Evolutionary conservation across 2,329 filamentous ascomycete species (phyloP), one percentile per base, ranked within the genome.

Genomic region (Penicillium sclerotiorum): DNA sequence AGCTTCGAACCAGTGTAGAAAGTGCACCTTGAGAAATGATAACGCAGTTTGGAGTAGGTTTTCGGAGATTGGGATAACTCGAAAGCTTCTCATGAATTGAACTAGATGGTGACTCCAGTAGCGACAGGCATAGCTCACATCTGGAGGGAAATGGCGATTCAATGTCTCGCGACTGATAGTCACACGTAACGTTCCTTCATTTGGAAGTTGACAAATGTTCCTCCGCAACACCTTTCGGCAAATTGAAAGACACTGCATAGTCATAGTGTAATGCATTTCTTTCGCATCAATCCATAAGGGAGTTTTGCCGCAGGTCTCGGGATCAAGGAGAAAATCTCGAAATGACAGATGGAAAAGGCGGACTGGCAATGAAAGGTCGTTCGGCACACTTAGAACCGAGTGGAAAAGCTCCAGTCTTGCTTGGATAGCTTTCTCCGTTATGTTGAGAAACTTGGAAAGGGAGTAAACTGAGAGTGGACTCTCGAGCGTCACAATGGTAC

Each of bases 1-100:
- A 35, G 47, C 59, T 53, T 66, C 59, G 11, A 65, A 22, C 61
- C 60, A 63, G 45, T 65, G 60, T 13, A 66, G 51, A 41, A 63
- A 58, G 50, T 64, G 58, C 25, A 47, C 33, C 21, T 55, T 23
- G 7, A 66, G 46, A 43, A 64, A 64, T 11, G 45, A 15, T 12
- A 51, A 37, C 13, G 55, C 44, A 4, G 50, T 13, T 39, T 49
- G 17, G 18, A 38, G 35, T 15, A 52, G 32, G 18, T 9, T 15
- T 17, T 50, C 25, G 8, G 18, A 39, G 25, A 23, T 11, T 15
- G n/a, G n/a, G n/a, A n/a, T n/a, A n/a, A n/a, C n/a, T n/a, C n/a
- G n/a, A n/a, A n/a, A n/a, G n/a, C n/a, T n/a, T n/a, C n/a, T n/a
- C n/a, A 30, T 12, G 35, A 53, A 51, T 43, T 58, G 33, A 12